phyloP scores from a whole-genome alignment of 495 filamentous ascomycete genomes.

The Sabuloglossum arenarium region DNA sequence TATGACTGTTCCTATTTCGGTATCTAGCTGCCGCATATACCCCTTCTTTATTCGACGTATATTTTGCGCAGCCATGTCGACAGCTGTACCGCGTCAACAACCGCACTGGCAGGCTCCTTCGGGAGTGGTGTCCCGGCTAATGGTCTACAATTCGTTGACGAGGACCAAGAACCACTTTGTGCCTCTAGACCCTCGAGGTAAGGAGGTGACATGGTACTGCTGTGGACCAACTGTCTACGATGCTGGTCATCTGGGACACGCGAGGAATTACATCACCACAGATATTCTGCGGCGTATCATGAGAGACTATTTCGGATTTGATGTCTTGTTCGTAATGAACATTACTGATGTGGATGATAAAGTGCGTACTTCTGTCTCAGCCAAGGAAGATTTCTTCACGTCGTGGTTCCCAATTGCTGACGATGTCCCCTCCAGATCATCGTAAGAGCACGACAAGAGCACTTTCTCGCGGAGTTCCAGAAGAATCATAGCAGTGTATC shows the following conservation, averaged over 20 bases:
- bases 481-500: constrained; percentile 25
- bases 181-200: constrained; percentile 41
- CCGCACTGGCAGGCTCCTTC: constrained; percentile 21
- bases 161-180: constrained; percentile 53
- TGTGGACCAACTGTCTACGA: constrained; percentile 92
- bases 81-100: constrained; percentile 9
- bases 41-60: neutral
- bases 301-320: constrained; percentile 64
- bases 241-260: constrained; percentile 76
- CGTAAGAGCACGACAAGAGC: constrained; percentile 55
- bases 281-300: constrained; percentile 84
- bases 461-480: constrained; percentile 40
- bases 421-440: constrained; percentile 38
- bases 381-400: neutral
- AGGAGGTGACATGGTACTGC: constrained; percentile 69
- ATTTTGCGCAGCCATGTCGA: neutral
- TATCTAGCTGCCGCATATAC: neutral
- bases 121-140: constrained; percentile 23
- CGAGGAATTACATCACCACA: constrained; percentile 82
- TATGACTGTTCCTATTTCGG: neutral
- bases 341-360: constrained; percentile 91
- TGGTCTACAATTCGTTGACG: constrained; percentile 60
- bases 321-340: constrained; percentile 89
- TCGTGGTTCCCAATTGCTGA: neutral
- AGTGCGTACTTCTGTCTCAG: constrained; percentile 19